Conservation (phyloP, 1,139 yeast species). For the Lodderomyces jiufengensis region DNA sequence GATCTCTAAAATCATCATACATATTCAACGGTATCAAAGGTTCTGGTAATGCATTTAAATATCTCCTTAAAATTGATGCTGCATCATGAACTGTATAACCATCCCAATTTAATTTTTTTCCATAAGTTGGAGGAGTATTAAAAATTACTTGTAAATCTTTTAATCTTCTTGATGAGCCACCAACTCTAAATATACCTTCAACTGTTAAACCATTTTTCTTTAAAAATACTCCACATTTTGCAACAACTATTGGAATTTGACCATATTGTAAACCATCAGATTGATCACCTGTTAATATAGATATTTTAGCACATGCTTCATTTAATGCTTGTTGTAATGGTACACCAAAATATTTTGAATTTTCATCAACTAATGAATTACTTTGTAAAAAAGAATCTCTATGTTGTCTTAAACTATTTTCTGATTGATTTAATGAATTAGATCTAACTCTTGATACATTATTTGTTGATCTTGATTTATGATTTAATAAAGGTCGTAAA, state of each 20-base stretch:
- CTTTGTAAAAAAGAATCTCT: conserved; percentile 53
- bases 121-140: conserved; percentile 85
- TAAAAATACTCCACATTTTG: conserved; percentile 85
- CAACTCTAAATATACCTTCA: conserved; percentile 91
- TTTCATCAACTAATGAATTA: conserved; percentile 43
- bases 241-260: conserved; percentile 83
- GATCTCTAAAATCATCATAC: conserved; percentile 79
- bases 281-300: conserved; percentile 42
- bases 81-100: conserved; percentile 98
- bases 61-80: conserved; percentile 83
- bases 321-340: conserved; percentile 66
- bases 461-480: conserved; percentile 49
- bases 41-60: conserved; percentile 83
- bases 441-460: conserved; percentile 43
- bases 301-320: conserved; percentile 73
- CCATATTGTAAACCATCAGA: conserved; percentile 53
- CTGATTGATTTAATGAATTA: conserved; percentile 33
- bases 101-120: conserved; percentile 84
- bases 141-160: conserved; percentile 81
- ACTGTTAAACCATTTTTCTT: conserved; percentile 73
- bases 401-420: conserved; percentile 46
- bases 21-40: conserved; percentile 80
- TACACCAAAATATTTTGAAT: conserved; percentile 77
- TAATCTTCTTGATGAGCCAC: conserved; percentile 86
- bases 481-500: conserved; percentile 46